Percentiles rank a stretch among this genome's conserved stretches.
These are phyloP conservation scores for Acephala macrosclerotiorum DNA, from an alignment of 2,329 filamentous ascomycete species.

Conservation along the genomic window DNA sequence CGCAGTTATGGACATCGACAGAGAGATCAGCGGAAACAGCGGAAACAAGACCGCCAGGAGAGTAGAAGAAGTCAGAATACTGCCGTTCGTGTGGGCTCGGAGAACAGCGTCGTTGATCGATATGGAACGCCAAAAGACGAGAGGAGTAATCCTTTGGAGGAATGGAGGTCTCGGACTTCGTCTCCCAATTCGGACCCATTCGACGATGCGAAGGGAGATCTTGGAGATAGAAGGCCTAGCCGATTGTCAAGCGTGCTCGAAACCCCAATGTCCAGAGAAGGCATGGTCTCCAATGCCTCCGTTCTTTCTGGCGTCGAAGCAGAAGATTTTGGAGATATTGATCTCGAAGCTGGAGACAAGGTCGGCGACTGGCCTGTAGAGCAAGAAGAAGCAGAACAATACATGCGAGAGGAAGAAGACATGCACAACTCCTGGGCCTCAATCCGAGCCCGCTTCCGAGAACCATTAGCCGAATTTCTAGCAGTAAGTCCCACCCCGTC, in stretches of 20 bases:
- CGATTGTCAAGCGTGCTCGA: neutral
- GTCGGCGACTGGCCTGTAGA: conserved; percentile 1
- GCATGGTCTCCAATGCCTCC: neutral
- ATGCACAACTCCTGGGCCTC: conserved; percentile 4
- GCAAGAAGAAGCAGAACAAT: neutral
- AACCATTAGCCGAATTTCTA: conserved; percentile 60
- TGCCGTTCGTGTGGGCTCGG: neutral
- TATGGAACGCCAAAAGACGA: conserved; percentile 10
- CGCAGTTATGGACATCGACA: conserved; percentile 14
- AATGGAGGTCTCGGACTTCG: neutral
- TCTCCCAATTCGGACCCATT: neutral
- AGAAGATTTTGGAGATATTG: neutral
- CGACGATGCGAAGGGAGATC: neutral
- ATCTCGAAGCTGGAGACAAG: conserved; percentile 6
- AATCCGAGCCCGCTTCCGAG: conserved; percentile 47
- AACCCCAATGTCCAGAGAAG: neutral
- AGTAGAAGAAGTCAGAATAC: neutral
- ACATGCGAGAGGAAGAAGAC: conserved; percentile 5
- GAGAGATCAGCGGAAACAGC: neutral
- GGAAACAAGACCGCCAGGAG: too few relatives aligned
- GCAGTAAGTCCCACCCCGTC: conserved; percentile 46
- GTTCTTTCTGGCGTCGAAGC: too few relatives aligned
- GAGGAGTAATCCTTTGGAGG: conserved; percentile 10
- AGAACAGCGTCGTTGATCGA: neutral
- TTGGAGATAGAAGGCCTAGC: neutral